Evolutionary conservation across 1,284 basidiomycete species (phyloP), one percentile per base, ranked within the genome.

Genomic region (Athelia psychrophila): DNA sequence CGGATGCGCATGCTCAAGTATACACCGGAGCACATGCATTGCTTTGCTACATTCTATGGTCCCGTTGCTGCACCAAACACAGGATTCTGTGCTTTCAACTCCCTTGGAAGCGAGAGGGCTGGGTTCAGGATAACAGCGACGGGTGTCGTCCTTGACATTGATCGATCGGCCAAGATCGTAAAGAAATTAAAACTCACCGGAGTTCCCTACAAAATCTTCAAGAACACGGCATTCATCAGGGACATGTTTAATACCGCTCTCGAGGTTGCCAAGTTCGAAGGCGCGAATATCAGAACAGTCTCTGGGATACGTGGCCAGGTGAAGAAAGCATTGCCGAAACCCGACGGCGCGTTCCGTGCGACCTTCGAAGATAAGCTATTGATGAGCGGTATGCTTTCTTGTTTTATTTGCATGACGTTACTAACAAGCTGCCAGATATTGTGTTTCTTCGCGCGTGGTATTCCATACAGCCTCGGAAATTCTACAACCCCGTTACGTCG

Each of bases 1-100:
- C 89, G 97, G 24, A 98, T 99, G 85, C 91, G 97, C 45, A 93
- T 98, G 91, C 88, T 99, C 70, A 99, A 99, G 75, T 99, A 99
- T 68, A 98, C 97, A 0, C 96, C 96, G 0, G 97, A 99, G 71
- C 96, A 99, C 65, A 98, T 97, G 94, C 97, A 99, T 68, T 99
- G 96, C 64, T 93, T 90, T 62, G 96, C 96, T 2, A 96, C 95
- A 0, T 98, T 99, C 72, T 98, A 95, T 65, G 95, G 92, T 0
- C 95, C 95, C 5, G 86, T 93, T 18, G 77, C 92, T 1, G 75
- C 91, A 0, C 95, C 95, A n/a, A 98, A 98, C 69, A 98, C 94
- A 0, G 95, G 96, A 56, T 93, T 99, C 72, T 98, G 95, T 68
- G 92, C 96, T 1, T 98, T 99, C 79, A 98, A 96, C 70, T 86